Evolutionary conservation across 306 rosid species (phyloP).

Genomic region (Rosa chinensis): DNA sequence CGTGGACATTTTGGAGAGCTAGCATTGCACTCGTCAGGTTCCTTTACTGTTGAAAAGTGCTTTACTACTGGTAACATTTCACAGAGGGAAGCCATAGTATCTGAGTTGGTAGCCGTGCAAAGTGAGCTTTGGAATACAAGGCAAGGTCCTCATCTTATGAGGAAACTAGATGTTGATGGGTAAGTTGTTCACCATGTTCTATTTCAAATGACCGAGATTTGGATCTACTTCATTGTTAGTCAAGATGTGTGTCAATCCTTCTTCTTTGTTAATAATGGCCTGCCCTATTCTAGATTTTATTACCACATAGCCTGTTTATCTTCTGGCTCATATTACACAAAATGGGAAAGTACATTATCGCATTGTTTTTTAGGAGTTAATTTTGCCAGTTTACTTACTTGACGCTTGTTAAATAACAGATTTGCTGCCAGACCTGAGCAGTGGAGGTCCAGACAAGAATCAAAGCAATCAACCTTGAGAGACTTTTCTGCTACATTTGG

Average conservation of each 20-base stretch:
- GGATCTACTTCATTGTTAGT: not conserved
- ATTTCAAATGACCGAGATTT: slow-evolving; percentile 27
- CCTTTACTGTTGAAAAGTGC: slow-evolving; percentile 81
- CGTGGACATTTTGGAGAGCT: slow-evolving; percentile 80
- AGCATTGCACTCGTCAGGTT: slow-evolving; percentile 62
- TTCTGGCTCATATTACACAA: not conserved
- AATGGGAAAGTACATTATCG: not conserved
- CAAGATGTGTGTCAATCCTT: not conserved
- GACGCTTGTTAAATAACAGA: slow-evolving; percentile 41
- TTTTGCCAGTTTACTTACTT: slow-evolving; percentile 14
- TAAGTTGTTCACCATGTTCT: slow-evolving; percentile 35
- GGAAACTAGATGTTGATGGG: slow-evolving; percentile 86
- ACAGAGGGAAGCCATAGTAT: slow-evolving; percentile 71
- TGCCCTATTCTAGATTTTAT: not conserved
- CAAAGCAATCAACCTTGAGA: slow-evolving; percentile 68
- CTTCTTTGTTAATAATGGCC: not conserved
- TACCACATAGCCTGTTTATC: not conserved
- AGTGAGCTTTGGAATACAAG: slow-evolving; percentile 78
- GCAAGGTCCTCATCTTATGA: slow-evolving; percentile 80
- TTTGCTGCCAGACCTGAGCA: slow-evolving; percentile 75
- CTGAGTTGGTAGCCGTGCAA: slow-evolving; percentile 63
- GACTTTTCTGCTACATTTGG: slow-evolving; percentile 74
- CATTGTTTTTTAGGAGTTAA: slow-evolving; percentile 16
- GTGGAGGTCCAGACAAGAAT: slow-evolving; percentile 85
- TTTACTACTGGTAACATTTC: slow-evolving; percentile 64